phyloP scores from a whole-genome alignment of 2,329 filamentous ascomycete genomes.

The Claviceps citrina region DNA sequence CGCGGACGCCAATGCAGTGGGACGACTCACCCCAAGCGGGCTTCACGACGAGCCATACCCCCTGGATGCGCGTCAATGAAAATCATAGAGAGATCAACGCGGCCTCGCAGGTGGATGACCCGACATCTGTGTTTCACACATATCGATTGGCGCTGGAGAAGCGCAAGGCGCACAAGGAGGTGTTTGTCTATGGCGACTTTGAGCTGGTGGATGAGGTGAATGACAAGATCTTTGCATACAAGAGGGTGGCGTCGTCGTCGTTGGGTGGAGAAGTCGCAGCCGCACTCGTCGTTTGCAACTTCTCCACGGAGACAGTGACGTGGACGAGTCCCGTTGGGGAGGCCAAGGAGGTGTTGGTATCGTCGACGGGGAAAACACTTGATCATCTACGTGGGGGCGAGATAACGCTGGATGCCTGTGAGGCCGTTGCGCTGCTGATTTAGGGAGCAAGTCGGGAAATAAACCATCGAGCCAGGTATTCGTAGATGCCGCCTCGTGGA shows the following conservation, averaged over 20 bases:
- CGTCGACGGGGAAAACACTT: conserved; percentile 16
- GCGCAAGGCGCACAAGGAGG: conserved; percentile 43
- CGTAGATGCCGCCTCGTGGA: neutral
- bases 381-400: conserved; percentile 13
- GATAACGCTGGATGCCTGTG: conserved; percentile 21
- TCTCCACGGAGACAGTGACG: conserved; percentile 17
- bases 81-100: conserved; percentile 49
- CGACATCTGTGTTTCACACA: conserved; percentile 40
- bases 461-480: neutral
- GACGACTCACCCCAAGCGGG: conserved; percentile 42
- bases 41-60: conserved; percentile 41
- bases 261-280: conserved; percentile 16
- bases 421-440: conserved; percentile 19
- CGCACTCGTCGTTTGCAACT: conserved; percentile 25
- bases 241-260: conserved; percentile 17
- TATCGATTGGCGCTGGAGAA: conserved; percentile 44
- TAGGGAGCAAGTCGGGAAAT: no score
- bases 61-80: conserved; percentile 59
- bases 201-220: conserved; percentile 22
- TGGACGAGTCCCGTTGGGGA: conserved; percentile 16
- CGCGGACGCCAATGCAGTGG: conserved; percentile 60
- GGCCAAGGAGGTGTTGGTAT: conserved; percentile 21
- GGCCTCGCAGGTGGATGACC: conserved; percentile 31
- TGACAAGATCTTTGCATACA: conserved; percentile 24
- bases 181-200: conserved; percentile 51